Evolutionary conservation across 2,329 filamentous ascomycete species (phyloP), one percentile per base, ranked within the genome.

Genomic region (Trichoderma guizhouense): DNA sequence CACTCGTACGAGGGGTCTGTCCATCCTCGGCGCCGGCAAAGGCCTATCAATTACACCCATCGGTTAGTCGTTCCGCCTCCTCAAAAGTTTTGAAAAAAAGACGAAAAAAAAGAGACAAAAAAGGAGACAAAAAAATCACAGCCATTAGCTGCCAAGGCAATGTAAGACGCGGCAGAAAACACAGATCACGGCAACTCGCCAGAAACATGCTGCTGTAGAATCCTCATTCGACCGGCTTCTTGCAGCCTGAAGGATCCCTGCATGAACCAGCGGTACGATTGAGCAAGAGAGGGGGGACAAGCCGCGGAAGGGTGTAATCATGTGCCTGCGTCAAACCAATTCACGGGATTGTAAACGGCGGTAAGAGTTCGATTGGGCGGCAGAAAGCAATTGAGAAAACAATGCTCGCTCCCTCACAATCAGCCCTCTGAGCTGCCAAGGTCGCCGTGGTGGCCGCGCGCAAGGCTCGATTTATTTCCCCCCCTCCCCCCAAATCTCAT

Each of bases 21-120:
- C 95, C 95, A 98, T 83, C 94, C 93, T 82, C 95, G 94, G 78
- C 95, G 94, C 81, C 93, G 92, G 87, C 95, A 98, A 79, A 98
- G 91, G 84, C 94, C 95, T 98, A 81, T 65, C 21, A 61, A 36
- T 74, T 78, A 72, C 70, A 78, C 73, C 32, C 62, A 73, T 43
- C 64, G 39, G 72, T 73, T 71, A 73, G 72, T 51, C 21, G 26
- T 28, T 58, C 14, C 11, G 30, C 32, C 6, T 60, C 24, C 15
- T 62, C 18, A 15, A 62, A 57, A 21, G 15, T 21, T 34, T 34
- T 34, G 6, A 7, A 32, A 24, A 24, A 28, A n/a, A 21, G 7
- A 21, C 15, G 9, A n/a, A 24, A 21, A 24, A 24, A 60, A 28
- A 7, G 6, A 28, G 28, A n/a, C n/a, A n/a, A n/a, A n/a, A n/a